These are phyloP conservation scores for Debaryomyces tyrocola DNA, from an alignment of 805 yeast species.

Conservation along the genomic window DNA sequence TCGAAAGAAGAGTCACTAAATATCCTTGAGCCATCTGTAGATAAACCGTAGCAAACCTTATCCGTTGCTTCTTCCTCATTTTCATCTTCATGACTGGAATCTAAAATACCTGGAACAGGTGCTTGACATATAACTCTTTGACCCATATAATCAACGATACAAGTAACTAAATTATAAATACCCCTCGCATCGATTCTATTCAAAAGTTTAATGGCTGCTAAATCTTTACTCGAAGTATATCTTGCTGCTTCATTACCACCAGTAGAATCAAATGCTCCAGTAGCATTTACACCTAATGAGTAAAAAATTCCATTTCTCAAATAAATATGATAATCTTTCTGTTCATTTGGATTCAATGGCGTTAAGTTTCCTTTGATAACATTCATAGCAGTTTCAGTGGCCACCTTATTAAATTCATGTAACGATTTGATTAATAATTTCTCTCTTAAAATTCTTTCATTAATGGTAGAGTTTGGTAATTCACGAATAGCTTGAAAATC, in stretches of 20 bases:
- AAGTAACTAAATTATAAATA: slow-evolving; percentile 71
- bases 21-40: slow-evolving; percentile 56
- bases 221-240: slow-evolving; percentile 75
- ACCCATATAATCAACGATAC: slow-evolving; percentile 90
- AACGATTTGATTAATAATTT: slow-evolving; percentile 67
- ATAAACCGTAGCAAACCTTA: slow-evolving; percentile 72
- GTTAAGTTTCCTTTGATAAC: slow-evolving; percentile 70
- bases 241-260: slow-evolving; percentile 90
- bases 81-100: slow-evolving; percentile 42
- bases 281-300: slow-evolving; percentile 66
- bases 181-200: slow-evolving; percentile 64
- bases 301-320: slow-evolving; percentile 84
- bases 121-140: slow-evolving; percentile 88
- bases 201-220: slow-evolving; percentile 66
- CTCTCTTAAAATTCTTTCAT: slow-evolving; percentile 75
- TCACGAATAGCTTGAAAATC: slow-evolving; percentile 84
- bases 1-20: slow-evolving; percentile 54
- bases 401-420: slow-evolving; percentile 72
- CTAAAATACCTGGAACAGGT: slow-evolving; percentile 89
- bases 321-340: slow-evolving; percentile 60
- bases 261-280: slow-evolving; percentile 59
- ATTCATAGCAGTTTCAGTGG: slow-evolving; percentile 77
- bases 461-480: slow-evolving; percentile 55
- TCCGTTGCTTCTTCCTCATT: slow-evolving; percentile 29
- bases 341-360: slow-evolving; percentile 81